Conservation (phyloP, 2,329 filamentous ascomycete species). For the Ascochyta clinopodiicola region DNA sequence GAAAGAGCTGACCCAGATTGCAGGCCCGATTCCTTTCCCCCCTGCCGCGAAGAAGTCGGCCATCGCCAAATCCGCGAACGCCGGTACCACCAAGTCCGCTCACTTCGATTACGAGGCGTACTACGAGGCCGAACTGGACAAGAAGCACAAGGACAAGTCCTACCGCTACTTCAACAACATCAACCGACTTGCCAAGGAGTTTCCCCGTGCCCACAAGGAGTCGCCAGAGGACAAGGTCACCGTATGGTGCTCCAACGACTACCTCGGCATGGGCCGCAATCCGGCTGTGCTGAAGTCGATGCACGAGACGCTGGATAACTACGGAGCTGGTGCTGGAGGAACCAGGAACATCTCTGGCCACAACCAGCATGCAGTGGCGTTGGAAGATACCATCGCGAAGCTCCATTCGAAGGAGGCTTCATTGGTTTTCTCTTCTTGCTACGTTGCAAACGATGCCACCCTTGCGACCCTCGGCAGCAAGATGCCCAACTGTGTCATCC, state of each 20-base stretch:
- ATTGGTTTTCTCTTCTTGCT: conserved; percentile 96
- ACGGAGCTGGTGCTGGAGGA: conserved; percentile 92
- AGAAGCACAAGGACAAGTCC: conserved; percentile 99
- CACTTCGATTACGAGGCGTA: conserved; percentile 93
- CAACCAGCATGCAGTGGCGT: conserved; percentile 87
- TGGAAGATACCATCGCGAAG: conserved; percentile 83
- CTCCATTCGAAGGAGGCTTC: conserved; percentile 91
- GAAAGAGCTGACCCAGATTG: background rate
- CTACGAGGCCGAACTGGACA: conserved; percentile 87
- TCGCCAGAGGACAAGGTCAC: conserved; percentile 84
- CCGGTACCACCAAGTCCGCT: conserved; percentile 53
- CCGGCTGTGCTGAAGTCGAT: conserved; percentile 84
- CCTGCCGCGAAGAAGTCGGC: conserved; percentile 35
- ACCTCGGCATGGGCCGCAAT: conserved; percentile 97
- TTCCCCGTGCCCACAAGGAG: conserved; percentile 91
- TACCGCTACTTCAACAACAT: conserved; percentile 99
- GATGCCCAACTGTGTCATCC: conserved; percentile 92
- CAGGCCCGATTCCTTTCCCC: conserved; percentile 41
- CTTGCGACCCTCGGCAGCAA: conserved; percentile 96
- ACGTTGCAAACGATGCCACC: conserved; percentile 97
- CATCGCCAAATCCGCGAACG: conserved; percentile 27
- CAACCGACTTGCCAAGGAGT: conserved; percentile 95
- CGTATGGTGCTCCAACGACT: conserved; percentile 99
- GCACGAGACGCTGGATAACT: conserved; percentile 93
- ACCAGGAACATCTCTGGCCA: conserved; percentile 98